phyloP scores from a whole-genome alignment of 2,329 filamentous ascomycete species.

The Penicillium hesseltinei region DNA sequence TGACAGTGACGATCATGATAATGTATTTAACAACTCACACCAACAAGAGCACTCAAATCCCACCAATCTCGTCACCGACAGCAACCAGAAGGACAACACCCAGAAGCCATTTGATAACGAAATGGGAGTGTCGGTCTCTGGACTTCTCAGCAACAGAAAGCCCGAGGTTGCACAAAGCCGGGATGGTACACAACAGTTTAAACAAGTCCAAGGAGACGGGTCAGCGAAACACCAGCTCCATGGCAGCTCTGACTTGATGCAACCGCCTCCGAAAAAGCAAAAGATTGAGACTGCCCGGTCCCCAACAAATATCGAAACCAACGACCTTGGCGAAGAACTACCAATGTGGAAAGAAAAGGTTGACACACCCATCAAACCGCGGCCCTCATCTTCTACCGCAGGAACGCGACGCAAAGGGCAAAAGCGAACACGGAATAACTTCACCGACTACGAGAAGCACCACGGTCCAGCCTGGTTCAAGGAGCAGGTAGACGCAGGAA shows the following conservation, averaged over 20 bases:
- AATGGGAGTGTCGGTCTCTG: background rate
- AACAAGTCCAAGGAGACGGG: background rate
- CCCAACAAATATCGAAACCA: background rate
- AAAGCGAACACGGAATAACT: slow-evolving; percentile 1
- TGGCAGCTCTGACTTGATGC: background rate
- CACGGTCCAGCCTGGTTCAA: slow-evolving; percentile 4
- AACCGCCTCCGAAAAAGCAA: background rate
- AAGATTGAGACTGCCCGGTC: background rate
- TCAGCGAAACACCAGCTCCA: background rate
- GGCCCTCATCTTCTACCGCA: background rate
- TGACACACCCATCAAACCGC: background rate
- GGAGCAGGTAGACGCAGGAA: background rate
- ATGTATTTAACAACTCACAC: background rate
- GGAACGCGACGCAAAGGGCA: background rate
- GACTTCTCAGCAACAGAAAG: background rate
- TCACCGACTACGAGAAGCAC: slow-evolving; percentile 4
- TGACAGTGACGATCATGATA: background rate
- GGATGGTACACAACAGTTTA: background rate
- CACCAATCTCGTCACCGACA: background rate
- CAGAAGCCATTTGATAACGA: background rate
- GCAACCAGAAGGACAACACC: background rate
- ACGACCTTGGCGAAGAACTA: background rate
- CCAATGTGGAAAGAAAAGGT: background rate
- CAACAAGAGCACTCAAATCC: background rate
- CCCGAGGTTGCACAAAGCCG: background rate